phyloP scores from a whole-genome alignment of 768 basidiomycete genomes.

The Tubosaeta sp. region DNA sequence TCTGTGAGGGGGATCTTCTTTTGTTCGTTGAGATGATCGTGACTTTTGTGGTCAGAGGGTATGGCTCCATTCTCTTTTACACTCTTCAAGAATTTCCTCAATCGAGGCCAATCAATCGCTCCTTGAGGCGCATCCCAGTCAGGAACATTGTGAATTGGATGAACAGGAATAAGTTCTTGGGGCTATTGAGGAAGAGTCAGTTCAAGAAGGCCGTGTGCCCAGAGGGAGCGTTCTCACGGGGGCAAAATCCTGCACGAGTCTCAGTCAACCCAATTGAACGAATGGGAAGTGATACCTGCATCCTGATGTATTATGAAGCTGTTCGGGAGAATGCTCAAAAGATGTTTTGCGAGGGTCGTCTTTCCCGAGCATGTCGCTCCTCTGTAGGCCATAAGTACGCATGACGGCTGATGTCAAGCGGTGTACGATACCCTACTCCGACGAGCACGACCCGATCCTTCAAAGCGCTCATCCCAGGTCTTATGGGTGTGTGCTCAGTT shows the following conservation, averaged over 20 bases:
- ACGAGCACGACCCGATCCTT: conserved; percentile 36
- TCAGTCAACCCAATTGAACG: conserved; percentile 1
- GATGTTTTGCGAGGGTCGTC: conserved; percentile 91
- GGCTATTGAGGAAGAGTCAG: conserved; percentile 16
- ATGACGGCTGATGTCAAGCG: not conserved
- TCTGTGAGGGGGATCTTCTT: conserved; percentile 60
- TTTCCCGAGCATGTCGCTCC: conserved; percentile 95
- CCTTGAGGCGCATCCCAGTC: conserved; percentile 93
- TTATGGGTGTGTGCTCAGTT: not conserved
- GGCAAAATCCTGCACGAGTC: conserved; percentile 69
- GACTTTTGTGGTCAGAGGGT: conserved; percentile 69
- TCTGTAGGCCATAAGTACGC: conserved; percentile 34
- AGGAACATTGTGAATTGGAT: conserved; percentile 73
- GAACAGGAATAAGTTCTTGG: conserved; percentile 36
- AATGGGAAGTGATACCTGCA: conserved; percentile 43
- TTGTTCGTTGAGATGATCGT: conserved; percentile 91
- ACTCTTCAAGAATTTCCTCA: conserved; percentile 57
- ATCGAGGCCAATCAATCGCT: conserved; percentile 81
- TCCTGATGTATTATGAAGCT: conserved; percentile 92
- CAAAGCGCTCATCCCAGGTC: conserved; percentile 17
- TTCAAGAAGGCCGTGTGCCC: not conserved
- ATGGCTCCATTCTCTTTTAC: conserved; percentile 67
- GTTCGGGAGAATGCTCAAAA: conserved; percentile 66
- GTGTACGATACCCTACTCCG: conserved; percentile 47
- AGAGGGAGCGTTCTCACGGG: conserved; percentile 51